phyloP scores from a whole-genome alignment of 306 rosid genomes.

The Pueraria montana region DNA sequence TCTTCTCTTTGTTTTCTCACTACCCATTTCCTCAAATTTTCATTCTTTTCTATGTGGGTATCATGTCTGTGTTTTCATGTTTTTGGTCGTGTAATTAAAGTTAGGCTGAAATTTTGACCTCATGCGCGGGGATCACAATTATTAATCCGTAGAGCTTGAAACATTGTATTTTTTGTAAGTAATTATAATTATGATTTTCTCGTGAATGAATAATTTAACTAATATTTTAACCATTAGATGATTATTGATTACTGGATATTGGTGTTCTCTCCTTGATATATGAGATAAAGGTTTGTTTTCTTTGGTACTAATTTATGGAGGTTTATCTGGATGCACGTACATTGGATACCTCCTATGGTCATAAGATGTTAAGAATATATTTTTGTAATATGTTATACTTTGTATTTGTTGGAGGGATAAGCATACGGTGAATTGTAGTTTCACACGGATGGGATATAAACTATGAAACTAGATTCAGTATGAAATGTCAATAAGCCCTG shows the following conservation, averaged over 20 bases:
- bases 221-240: not conserved
- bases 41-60: not conserved
- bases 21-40: not conserved
- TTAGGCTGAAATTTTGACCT: not conserved
- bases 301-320: constrained; percentile 11
- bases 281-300: not conserved
- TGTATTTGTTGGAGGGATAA: not conserved
- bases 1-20: not conserved
- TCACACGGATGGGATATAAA: constrained; percentile 10
- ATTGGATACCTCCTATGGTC: not conserved
- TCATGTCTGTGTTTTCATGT: not conserved
- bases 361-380: not conserved
- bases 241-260: not conserved
- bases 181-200: not conserved
- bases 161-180: not conserved
- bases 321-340: constrained; percentile 2
- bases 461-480: not conserved
- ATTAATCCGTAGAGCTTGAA: not conserved
- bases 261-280: not conserved
- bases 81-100: not conserved
- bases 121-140: not conserved
- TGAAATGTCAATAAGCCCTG: not conserved
- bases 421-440: not conserved
- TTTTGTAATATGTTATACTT: not conserved
- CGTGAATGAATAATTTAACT: constrained; percentile 1